Evolutionary conservation across 805 yeast species (phyloP), one percentile per base, ranked within the genome.

Genomic region (Hemisphaericaspora nanyangensis): DNA sequence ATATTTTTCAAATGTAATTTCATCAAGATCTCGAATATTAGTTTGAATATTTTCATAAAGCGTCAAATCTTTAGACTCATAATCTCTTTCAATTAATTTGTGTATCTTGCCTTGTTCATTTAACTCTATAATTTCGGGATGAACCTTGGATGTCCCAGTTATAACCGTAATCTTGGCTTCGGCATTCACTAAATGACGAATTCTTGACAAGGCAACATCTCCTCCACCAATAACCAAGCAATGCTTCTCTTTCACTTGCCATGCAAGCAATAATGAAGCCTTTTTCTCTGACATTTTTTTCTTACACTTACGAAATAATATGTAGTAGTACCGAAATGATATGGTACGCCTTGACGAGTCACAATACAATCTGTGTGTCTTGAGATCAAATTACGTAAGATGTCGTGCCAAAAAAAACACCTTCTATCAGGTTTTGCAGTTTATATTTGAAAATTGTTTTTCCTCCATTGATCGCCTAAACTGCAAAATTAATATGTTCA

Each of bases 141-240:
- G 66, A 12, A 57, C 41, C 12, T 50, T 51, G 7, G 45, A 24
- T 11, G 34, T 33, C 5, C 68, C 81, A 1, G 82, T 59, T 4
- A 87, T 67, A 7, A 86, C 81, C 0, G 88, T 81, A 29, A 86
- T 72, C 37, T 67, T 69, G 7, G 93, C 91, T 47, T 80, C 75
- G 0, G 95, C 90, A 13, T 75, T 74, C 3, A 85, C 56, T 16
- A 86, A 65, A 51, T 83, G 86, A 38, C 72, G 66, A 3, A 85
- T 77, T 37, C 95, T 61, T 13, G 87, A 75, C 8, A 80, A 65
- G 0, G 89, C 95, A 7, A 86, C 95, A 34, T 79, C 83, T 8
- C 87, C 86, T 6, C 83, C 88, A 0, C 95, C 95, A 29, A 85
- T 76, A 1, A 85, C 84, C 7, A 85, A 65, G 12, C 84, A 85